Conservation (phyloP, 805 yeast genomes). For the Wickerhamomyces xylosicus region DNA sequence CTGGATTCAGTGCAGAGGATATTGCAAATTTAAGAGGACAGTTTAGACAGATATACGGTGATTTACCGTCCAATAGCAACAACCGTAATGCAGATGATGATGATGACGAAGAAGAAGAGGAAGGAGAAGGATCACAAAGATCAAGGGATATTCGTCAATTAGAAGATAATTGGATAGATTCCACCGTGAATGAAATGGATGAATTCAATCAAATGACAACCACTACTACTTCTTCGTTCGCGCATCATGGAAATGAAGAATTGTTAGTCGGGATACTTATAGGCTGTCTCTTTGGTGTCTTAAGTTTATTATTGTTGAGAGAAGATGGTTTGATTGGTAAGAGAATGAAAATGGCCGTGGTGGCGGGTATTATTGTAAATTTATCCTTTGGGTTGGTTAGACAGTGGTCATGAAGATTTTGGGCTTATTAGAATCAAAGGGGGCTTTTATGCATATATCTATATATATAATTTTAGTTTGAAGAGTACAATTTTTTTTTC, state of each 20-base stretch:
- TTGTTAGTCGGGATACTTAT: slow-evolving; percentile 57
- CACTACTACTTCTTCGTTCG: slow-evolving; percentile 26
- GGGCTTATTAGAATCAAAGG: too few relatives aligned
- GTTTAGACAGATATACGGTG: slow-evolving; percentile 61
- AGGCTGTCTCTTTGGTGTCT: slow-evolving; percentile 70
- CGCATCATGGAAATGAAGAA: slow-evolving; percentile 43
- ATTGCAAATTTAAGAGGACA: slow-evolving; percentile 63
- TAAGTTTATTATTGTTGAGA: slow-evolving; percentile 52
- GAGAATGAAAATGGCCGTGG: slow-evolving; percentile 55
- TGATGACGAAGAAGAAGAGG: slow-evolving; percentile 26
- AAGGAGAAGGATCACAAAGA: slow-evolving; percentile 10
- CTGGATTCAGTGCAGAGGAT: slow-evolving; percentile 78
- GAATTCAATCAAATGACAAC: slow-evolving; percentile 34
- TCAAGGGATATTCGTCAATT: slow-evolving; percentile 48
- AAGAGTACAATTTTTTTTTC: too few relatives aligned
- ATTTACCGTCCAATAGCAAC: slow-evolving; percentile 12
- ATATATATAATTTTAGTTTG: too few relatives aligned
- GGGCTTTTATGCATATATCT: too few relatives aligned
- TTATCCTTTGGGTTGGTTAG: slow-evolving; percentile 54
- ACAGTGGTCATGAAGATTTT: slow-evolving; percentile 19
- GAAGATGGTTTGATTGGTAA: slow-evolving; percentile 53
- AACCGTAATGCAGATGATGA: slow-evolving; percentile 6
- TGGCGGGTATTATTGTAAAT: slow-evolving; percentile 64
- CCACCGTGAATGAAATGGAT: slow-evolving; percentile 44
- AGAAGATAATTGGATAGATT: slow-evolving; percentile 86